Evolutionary conservation across 2,329 filamentous ascomycete genomes (phyloP).

Genomic region (Paecilomyces fulvus): DNA sequence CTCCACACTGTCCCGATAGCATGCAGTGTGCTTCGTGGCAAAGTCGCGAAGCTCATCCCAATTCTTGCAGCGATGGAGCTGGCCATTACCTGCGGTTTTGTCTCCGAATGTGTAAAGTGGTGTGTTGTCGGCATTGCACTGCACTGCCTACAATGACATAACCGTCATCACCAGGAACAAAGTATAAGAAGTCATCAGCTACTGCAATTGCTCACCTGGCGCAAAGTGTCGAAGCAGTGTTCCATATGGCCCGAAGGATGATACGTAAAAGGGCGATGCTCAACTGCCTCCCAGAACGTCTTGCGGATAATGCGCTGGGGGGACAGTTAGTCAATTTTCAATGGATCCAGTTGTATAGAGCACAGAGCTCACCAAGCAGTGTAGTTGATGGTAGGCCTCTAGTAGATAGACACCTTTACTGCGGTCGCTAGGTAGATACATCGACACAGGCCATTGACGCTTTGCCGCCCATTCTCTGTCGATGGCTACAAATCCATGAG

Average conservation of each 20-base stretch:
- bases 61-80: constrained; percentile 7
- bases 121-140: constrained; percentile 10
- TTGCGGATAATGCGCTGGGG: constrained; percentile 7
- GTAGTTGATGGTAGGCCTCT: constrained; percentile 12
- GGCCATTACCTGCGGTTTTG: constrained; percentile 8
- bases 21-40: constrained; percentile 16
- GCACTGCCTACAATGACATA: constrained; percentile 1
- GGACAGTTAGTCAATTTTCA: neutral
- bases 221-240: constrained; percentile 11
- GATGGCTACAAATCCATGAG: constrained; percentile 20
- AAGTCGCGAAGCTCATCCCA: constrained; percentile 11
- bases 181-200: neutral
- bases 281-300: constrained; percentile 8
- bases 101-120: constrained; percentile 7
- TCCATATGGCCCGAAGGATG: constrained; percentile 4
- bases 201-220: constrained; percentile 1
- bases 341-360: neutral
- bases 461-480: constrained; percentile 14
- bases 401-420: constrained; percentile 12
- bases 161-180: neutral
- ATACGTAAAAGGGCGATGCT: constrained; percentile 1
- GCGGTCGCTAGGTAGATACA: constrained; percentile 9
- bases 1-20: constrained; percentile 13
- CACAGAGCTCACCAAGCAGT: constrained; percentile 7
- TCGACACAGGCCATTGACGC: constrained; percentile 12